phyloP scores from a whole-genome alignment of 78 protist genomes.

The Mastigamoeba balamuthi region DNA sequence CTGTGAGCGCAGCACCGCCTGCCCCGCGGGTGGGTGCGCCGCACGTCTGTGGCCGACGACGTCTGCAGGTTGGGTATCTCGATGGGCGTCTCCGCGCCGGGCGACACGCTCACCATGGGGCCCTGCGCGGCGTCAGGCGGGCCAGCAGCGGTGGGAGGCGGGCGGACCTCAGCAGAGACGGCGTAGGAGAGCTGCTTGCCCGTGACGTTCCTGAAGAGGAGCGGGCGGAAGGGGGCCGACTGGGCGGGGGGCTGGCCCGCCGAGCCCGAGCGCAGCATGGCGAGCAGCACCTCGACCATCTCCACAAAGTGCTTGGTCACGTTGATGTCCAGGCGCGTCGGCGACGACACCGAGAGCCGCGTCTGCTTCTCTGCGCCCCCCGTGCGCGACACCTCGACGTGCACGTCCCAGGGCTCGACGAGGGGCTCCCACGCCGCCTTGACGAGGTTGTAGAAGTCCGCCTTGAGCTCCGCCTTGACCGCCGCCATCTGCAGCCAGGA shows the following conservation, averaged over 20 bases:
- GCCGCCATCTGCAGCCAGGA: too few species aligned
- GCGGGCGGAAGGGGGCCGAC: not conserved
- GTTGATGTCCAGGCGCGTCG: slow-evolving; percentile 18
- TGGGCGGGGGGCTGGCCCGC: not conserved
- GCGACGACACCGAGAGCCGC: not conserved
- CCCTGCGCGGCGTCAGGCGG: too few species aligned
- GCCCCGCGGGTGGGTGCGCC: too few species aligned
- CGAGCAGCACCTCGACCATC: not conserved
- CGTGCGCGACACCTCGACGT: not conserved
- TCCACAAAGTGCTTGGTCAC: slow-evolving; percentile 36
- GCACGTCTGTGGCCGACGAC: too few species aligned
- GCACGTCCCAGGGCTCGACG: slow-evolving; percentile 26
- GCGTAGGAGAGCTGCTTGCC: slow-evolving; percentile 30
- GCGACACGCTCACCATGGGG: too few species aligned
- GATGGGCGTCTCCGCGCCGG: too few species aligned
- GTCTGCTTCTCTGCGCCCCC: not conserved
- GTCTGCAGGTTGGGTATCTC: too few species aligned
- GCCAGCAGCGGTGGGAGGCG: too few species aligned
- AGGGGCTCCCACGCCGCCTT: slow-evolving; percentile 54
- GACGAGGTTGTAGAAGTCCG: slow-evolving; percentile 24
- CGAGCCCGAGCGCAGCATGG: not conserved
- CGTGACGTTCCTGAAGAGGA: slow-evolving; percentile 21
- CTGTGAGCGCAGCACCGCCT: too few species aligned
- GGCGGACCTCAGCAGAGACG: too few species aligned
- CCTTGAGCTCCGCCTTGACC: not conserved